phyloP scores from a whole-genome alignment of 306 rosid species.

The Glycyrrhiza uralensis region DNA sequence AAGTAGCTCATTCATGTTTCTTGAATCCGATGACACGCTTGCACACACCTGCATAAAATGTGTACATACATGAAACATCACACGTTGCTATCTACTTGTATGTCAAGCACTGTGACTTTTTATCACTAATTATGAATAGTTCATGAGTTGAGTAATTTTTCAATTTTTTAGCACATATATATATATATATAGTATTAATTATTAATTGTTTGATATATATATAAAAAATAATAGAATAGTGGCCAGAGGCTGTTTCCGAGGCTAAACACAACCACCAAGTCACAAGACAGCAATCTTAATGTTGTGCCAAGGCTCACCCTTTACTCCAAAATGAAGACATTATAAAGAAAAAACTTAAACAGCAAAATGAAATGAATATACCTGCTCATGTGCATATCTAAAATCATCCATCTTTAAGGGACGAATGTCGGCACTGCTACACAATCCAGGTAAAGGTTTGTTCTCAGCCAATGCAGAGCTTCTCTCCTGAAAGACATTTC shows the following conservation, averaged over 20 bases:
- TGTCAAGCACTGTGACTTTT: too few species aligned
- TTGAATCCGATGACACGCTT: slow-evolving; percentile 90
- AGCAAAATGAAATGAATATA: slow-evolving; percentile 16
- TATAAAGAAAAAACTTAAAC: background rate
- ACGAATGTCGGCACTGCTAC: slow-evolving; percentile 72
- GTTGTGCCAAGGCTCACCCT: background rate
- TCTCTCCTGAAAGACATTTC: slow-evolving; percentile 63
- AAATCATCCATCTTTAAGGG: slow-evolving; percentile 84
- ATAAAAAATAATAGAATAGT: too few species aligned
- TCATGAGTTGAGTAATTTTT: too few species aligned
- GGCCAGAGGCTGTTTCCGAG: background rate
- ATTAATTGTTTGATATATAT: too few species aligned
- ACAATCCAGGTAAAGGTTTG: slow-evolving; percentile 67
- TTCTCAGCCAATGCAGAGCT: slow-evolving; percentile 61
- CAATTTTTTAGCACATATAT: too few species aligned
- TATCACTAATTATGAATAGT: too few species aligned
- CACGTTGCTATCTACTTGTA: too few species aligned
- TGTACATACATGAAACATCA: background rate
- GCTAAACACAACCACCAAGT: background rate
- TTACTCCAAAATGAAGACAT: background rate
- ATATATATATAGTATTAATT: too few species aligned
- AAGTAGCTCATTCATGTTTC: slow-evolving; percentile 86
- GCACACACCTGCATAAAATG: slow-evolving; percentile 78
- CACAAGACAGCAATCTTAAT: background rate
- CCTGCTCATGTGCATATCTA: slow-evolving; percentile 93